Conservation (phyloP, 2,329 filamentous ascomycete species). For the Aspergillus costaricaensis region DNA sequence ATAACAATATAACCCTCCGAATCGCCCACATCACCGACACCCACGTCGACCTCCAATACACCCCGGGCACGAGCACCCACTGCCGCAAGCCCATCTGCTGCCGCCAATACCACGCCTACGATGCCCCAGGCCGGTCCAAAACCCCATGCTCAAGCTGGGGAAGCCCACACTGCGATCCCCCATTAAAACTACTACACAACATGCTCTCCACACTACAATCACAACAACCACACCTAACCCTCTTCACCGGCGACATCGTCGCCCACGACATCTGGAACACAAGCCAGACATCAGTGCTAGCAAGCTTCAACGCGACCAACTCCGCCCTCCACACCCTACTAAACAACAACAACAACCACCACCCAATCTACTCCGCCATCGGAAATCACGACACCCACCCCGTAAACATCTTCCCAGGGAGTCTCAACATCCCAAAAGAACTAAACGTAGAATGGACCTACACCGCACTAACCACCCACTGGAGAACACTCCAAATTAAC, state of each 20-base stretch:
- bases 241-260: conserved; percentile 63
- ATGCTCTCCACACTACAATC: conserved; percentile 48
- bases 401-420: conserved; percentile 52
- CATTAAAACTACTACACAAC: conserved; percentile 55
- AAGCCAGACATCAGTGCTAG: conserved; percentile 33
- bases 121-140: conserved; percentile 52
- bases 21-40: conserved; percentile 64
- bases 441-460: conserved; percentile 57
- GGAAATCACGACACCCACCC: conserved; percentile 62
- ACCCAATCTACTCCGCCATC: conserved; percentile 53
- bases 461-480: conserved; percentile 49
- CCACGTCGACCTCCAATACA: conserved; percentile 60
- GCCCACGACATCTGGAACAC: conserved; percentile 51
- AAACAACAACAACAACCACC: conserved; percentile 23
- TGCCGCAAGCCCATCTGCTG: conserved; percentile 64
- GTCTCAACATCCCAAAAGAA: conserved; percentile 23
- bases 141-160: conserved; percentile 57
- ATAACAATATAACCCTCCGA: conserved; percentile 41
- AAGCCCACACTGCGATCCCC: conserved; percentile 57
- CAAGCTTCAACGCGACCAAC: conserved; percentile 51
- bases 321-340: conserved; percentile 37
- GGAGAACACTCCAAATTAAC: conserved; percentile 30
- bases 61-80: conserved; percentile 54
- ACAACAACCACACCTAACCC: conserved; percentile 51
- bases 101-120: conserved; percentile 51